phyloP scores from a whole-genome alignment of 2,329 filamentous ascomycete species.

The Beauveria brongniartii region DNA sequence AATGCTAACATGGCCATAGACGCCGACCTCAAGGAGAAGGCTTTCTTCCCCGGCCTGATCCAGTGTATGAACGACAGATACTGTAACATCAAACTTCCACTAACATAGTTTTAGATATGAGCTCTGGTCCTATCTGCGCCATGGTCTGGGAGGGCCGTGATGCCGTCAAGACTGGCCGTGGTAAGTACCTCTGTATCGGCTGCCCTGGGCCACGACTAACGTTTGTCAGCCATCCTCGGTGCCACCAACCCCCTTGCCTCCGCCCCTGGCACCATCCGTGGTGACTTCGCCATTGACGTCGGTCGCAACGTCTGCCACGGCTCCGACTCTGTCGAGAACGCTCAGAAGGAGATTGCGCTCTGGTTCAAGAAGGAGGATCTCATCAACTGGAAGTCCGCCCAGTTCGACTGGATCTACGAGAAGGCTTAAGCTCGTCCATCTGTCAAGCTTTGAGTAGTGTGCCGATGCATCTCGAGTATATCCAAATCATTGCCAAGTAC shows the following conservation, averaged over 20 bases:
- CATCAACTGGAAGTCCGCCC: conserved; percentile 73
- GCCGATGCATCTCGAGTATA: not conserved
- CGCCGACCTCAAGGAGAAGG: conserved; percentile 82
- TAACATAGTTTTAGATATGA: conserved; percentile 64
- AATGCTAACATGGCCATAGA: conserved; percentile 40
- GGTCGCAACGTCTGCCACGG: conserved; percentile 99
- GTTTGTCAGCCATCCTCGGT: conserved; percentile 68
- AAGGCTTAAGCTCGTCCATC: conserved; percentile 45
- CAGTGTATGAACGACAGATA: conserved; percentile 57
- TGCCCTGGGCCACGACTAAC: conserved; percentile 15
- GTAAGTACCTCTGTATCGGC: conserved; percentile 39
- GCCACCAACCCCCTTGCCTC: conserved; percentile 98
- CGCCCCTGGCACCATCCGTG: conserved; percentile 95
- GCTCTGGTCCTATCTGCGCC: conserved; percentile 91
- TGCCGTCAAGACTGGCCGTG: conserved; percentile 95
- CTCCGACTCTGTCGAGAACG: conserved; percentile 96
- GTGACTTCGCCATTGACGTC: conserved; percentile 70
- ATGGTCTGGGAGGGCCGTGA: conserved; percentile 99
- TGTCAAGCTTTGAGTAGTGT: not conserved
- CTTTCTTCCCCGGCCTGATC: conserved; percentile 94
- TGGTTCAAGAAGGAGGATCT: conserved; percentile 94
- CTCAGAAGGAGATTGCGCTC: conserved; percentile 98
- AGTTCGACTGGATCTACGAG: conserved; percentile 97
- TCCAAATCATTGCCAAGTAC: not conserved
- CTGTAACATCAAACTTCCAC: not conserved